Conservation (phyloP, 169 alveolate genomes). For the Plasmodium adleri region DNA sequence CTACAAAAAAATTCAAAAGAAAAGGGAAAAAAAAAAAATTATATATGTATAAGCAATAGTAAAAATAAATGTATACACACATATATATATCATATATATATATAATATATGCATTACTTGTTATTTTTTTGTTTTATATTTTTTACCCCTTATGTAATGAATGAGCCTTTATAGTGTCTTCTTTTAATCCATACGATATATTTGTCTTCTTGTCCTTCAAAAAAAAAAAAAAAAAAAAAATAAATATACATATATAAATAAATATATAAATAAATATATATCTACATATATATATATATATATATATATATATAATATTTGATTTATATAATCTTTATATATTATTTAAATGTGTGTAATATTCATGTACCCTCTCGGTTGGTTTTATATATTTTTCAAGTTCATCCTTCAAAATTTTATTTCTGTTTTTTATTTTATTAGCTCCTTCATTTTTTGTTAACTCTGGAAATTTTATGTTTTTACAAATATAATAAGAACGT, state of each 20-base stretch:
- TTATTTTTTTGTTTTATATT: not conserved
- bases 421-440: not conserved
- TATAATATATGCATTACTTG: not conserved
- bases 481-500: slow-evolving; percentile 40
- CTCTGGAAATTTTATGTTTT: slow-evolving; percentile 58
- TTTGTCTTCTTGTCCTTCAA: slow-evolving; percentile 29
- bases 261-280: not conserved
- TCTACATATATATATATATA: not conserved
- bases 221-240: not conserved
- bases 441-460: not conserved
- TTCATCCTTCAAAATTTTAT: slow-evolving; percentile 21
- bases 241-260: not conserved
- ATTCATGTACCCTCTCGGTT: not conserved
- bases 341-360: not conserved
- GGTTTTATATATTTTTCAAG: slow-evolving; percentile 39
- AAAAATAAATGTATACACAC: not conserved
- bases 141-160: slow-evolving; percentile 46
- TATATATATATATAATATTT: not conserved
- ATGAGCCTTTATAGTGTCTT: slow-evolving; percentile 46
- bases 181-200: slow-evolving; percentile 9
- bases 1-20: slow-evolving; percentile 14
- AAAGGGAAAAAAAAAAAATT: not conserved
- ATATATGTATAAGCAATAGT: not conserved
- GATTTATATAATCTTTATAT: slow-evolving; percentile 9
- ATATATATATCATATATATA: not conserved